Conservation (phyloP, 2,329 filamentous ascomycete species). For the Phyllachora maydis region DNA sequence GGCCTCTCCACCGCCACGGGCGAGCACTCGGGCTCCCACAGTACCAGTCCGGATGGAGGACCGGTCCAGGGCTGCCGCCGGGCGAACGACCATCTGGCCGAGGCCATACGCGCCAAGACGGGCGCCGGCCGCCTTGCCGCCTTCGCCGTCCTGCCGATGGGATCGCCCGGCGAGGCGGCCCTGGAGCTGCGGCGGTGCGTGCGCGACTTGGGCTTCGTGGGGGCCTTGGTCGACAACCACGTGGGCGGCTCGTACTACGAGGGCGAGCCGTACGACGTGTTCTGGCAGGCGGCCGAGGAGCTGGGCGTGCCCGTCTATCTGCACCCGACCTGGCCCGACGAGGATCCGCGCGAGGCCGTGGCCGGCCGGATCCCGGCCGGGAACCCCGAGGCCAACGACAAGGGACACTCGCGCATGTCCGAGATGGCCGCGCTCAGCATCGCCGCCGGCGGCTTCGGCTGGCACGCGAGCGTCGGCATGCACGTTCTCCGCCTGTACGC, state of each 20-base stretch:
- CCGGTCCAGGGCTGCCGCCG: slow-evolving; percentile 4
- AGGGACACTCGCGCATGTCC: too few species aligned
- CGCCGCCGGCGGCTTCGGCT: slow-evolving; percentile 21
- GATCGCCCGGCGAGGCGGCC: slow-evolving; percentile 15
- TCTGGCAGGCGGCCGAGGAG: slow-evolving; percentile 17
- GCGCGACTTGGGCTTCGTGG: slow-evolving; percentile 20
- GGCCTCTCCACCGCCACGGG: slow-evolving; percentile 5
- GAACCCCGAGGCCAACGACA: slow-evolving; percentile 11
- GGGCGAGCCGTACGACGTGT: slow-evolving; percentile 16
- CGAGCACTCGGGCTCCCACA: too few species aligned
- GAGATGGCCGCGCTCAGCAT: slow-evolving; percentile 11
- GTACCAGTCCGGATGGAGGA: too few species aligned
- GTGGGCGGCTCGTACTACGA: slow-evolving; percentile 19
- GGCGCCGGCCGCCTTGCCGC: slow-evolving; percentile 5
- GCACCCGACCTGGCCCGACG: slow-evolving; percentile 15
- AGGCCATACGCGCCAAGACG: slow-evolving; percentile 3
- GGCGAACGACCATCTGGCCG: slow-evolving; percentile 8
- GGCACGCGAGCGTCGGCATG: slow-evolving; percentile 27
- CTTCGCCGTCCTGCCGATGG: slow-evolving; percentile 12
- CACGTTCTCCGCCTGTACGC: slow-evolving; percentile 27
- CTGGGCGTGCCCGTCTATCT: slow-evolving; percentile 21
- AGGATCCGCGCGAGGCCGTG: slow-evolving; percentile 7
- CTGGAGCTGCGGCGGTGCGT: slow-evolving; percentile 18
- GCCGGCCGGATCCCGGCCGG: too few species aligned
- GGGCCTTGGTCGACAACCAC: slow-evolving; percentile 23